phyloP scores from a whole-genome alignment of 2,329 filamentous ascomycete genomes.

The Paracoccidioides brasiliensis region DNA sequence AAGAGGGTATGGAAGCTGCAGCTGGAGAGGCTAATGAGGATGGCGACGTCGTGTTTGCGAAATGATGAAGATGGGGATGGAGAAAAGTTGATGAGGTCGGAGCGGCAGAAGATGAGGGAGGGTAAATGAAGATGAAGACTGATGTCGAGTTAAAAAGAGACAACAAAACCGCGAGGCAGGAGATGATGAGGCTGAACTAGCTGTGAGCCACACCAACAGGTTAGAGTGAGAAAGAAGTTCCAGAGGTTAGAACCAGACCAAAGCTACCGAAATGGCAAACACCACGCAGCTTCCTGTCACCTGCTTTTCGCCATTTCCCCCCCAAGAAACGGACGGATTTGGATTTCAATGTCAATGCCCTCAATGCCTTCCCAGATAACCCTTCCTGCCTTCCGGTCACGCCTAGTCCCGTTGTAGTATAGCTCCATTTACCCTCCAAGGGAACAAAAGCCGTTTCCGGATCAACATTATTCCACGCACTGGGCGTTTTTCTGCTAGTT shows the following conservation, averaged over 20 bases:
- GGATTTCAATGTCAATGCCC: not conserved
- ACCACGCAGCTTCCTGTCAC: no score
- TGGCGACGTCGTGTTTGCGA: not conserved
- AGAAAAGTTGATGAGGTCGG: not conserved
- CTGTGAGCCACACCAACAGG: no score
- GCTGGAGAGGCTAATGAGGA: not conserved
- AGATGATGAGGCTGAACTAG: not conserved
- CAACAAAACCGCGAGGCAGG: no score
- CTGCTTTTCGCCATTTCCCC: no score
- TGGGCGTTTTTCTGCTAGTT: not conserved
- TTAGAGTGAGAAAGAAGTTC: no score
- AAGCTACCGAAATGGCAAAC: not conserved
- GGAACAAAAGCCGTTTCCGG: not conserved
- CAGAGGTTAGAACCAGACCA: not conserved
- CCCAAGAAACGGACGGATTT: no score
- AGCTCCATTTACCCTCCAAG: not conserved
- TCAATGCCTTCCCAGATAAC: no score
- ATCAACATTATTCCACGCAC: not conserved
- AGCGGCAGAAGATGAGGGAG: no score
- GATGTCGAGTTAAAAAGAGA: not conserved
- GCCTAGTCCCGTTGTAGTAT: not conserved
- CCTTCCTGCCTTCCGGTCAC: no score
- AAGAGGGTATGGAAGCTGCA: not conserved
- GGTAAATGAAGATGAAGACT: not conserved
- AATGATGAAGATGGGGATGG: not conserved